phyloP scores from a whole-genome alignment of 2,329 filamentous ascomycete genomes.

The Fusarium sp. region DNA sequence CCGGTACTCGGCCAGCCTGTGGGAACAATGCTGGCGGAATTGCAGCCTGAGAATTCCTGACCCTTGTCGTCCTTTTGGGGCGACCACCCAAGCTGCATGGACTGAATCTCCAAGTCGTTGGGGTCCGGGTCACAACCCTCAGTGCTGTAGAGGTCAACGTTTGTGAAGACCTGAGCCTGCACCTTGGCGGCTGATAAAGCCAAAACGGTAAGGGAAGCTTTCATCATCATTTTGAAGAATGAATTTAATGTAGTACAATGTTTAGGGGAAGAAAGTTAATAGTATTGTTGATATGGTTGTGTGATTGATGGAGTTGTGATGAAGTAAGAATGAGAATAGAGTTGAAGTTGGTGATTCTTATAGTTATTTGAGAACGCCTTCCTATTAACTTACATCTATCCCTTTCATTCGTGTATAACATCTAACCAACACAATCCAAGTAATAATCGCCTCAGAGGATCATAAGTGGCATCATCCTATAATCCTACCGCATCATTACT shows the following conservation, averaged over 20 bases:
- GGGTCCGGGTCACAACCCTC: constrained; percentile 2
- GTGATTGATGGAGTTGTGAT: background rate
- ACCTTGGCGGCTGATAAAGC: constrained; percentile 1
- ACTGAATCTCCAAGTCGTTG: constrained; percentile 3
- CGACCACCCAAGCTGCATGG: background rate
- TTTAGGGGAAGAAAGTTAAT: accelerated
- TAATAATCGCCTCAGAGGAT: too few species aligned
- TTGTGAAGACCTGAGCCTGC: constrained; percentile 3
- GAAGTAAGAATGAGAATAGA: too few species aligned
- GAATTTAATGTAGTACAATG: background rate
- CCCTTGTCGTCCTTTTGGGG: background rate
- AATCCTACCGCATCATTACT: too few species aligned
- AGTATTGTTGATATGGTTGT: too few species aligned
- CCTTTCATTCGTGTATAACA: too few species aligned
- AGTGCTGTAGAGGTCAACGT: background rate
- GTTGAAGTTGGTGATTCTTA: too few species aligned
- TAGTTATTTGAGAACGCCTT: too few species aligned
- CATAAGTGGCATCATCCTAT: too few species aligned
- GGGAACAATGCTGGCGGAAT: background rate
- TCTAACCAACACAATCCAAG: too few species aligned
- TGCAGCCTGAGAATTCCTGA: background rate
- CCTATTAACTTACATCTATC: too few species aligned
- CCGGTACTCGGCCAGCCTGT: background rate
- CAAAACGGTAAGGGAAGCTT: background rate
- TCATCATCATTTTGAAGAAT: constrained; percentile 4